Conservation (phyloP, 208 protist species). For the Wallacemonas sp. region DNA sequence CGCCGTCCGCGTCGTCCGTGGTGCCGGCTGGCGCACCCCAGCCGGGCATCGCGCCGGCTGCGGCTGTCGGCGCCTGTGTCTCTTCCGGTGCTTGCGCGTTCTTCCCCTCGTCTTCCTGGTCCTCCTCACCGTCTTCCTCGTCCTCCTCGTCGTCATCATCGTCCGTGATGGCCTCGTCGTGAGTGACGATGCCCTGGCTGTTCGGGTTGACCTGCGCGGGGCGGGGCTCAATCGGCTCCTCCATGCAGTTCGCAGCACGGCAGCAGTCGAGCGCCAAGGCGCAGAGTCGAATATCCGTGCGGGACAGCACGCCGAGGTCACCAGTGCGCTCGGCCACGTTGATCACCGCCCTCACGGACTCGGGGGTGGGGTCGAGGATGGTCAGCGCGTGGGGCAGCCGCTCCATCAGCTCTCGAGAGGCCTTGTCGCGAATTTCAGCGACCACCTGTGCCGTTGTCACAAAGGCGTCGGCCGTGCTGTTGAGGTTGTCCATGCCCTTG, state of each 20-base stretch:
- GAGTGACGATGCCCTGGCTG: conserved; percentile 12
- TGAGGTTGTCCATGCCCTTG: conserved; percentile 80
- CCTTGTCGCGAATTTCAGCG: conserved; percentile 73
- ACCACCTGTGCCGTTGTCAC: conserved; percentile 90
- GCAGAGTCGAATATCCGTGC: conserved; percentile 89
- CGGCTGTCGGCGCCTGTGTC: conserved; percentile 25
- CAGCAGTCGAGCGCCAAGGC: conserved; percentile 87
- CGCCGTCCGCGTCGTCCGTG: conserved; percentile 67
- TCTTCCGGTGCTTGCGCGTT: conserved; percentile 33
- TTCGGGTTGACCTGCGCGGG: conserved; percentile 58
- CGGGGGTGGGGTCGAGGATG: conserved; percentile 69
- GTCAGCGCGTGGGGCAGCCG: conserved; percentile 64
- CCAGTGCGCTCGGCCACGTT: conserved; percentile 84
- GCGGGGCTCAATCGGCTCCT: conserved; percentile 55
- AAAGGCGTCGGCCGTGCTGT: conserved; percentile 66
- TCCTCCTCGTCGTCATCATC: conserved; percentile 34
- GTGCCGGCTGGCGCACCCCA: conserved; percentile 23
- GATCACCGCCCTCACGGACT: conserved; percentile 62
- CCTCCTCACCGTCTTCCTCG: conserved; percentile 36
- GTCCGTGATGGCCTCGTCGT: conserved; percentile 21
- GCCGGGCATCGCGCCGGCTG: conserved; percentile 20
- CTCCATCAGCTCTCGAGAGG: conserved; percentile 69
- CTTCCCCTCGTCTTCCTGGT: conserved; percentile 18
- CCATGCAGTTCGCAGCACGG: conserved; percentile 37
- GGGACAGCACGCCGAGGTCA: conserved; percentile 88